Percentiles rank a stretch among this genome's conserved stretches.
Conservation (phyloP, 495 filamentous ascomycete genomes). For the Penicillium turbatum region DNA sequence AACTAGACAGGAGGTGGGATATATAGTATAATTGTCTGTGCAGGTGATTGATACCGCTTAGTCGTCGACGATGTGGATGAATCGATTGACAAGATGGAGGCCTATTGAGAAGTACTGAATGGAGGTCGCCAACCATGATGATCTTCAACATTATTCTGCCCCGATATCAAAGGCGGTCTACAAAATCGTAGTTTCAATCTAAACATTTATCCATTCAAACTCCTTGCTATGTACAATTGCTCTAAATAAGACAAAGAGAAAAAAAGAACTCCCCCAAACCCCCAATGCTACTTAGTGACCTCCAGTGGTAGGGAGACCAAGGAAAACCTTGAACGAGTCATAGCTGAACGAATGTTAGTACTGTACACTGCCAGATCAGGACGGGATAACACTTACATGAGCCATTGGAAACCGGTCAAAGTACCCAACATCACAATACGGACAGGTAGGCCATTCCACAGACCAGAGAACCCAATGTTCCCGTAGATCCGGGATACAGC, state of each 20-base stretch:
- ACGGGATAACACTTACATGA: slow-evolving; percentile 47
- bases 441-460: slow-evolving; percentile 67
- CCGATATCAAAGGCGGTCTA: slow-evolving; percentile 22
- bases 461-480: slow-evolving; percentile 65
- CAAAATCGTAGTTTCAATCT: not conserved
- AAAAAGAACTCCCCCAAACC: not conserved
- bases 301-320: slow-evolving; percentile 64
- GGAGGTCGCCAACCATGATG: slow-evolving; percentile 1
- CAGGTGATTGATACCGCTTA: not conserved
- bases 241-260: not conserved
- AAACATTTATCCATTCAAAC: not conserved
- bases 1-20: not conserved
- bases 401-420: slow-evolving; percentile 69
- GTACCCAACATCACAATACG: slow-evolving; percentile 63
- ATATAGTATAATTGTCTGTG: slow-evolving; percentile 1
- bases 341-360: slow-evolving; percentile 39
- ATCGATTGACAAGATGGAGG: not conserved
- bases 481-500: slow-evolving; percentile 64
- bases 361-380: not conserved
- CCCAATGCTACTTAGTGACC: slow-evolving; percentile 41
- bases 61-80: not conserved
- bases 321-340: slow-evolving; percentile 71
- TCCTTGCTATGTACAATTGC: slow-evolving; percentile 1
- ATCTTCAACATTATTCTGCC: slow-evolving; percentile 25
- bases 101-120: not conserved